Evolutionary conservation across 169 alveolate species (phyloP).

Genomic region (Perkinsus chesapeaki): DNA sequence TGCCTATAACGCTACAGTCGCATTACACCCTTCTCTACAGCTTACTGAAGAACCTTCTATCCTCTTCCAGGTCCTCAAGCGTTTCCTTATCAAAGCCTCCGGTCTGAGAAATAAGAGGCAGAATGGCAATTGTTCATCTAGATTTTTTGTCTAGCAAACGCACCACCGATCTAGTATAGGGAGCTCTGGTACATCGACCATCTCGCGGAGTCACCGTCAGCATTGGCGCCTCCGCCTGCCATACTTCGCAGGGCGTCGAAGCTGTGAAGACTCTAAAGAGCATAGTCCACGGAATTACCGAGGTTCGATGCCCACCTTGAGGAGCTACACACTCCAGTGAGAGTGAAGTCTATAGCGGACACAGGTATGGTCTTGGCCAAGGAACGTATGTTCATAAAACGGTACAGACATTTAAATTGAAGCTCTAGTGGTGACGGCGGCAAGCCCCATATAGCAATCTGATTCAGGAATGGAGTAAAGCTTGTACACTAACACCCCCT

Average conservation of each 20-base stretch:
- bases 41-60: not conserved
- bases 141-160: too few species aligned
- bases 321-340: not conserved
- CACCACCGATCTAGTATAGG: too few species aligned
- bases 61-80: not conserved
- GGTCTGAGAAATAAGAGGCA: not conserved
- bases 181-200: too few species aligned
- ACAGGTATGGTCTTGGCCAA: not conserved
- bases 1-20: not conserved
- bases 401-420: not conserved
- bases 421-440: not conserved
- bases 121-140: too few species aligned
- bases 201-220: not conserved
- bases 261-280: not conserved
- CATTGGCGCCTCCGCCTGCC: not conserved
- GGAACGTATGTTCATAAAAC: not conserved
- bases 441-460: not conserved
- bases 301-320: not conserved
- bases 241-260: not conserved
- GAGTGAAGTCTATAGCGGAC: not conserved
- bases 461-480: too few species aligned
- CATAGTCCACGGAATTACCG: not conserved
- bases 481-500: too few species aligned
- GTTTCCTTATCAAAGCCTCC: not conserved
- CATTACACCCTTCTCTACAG: not conserved